These are phyloP conservation scores for Thalia dealbata DNA, from an alignment of 176 grass and related monocot species.

Conservation along the genomic window DNA sequence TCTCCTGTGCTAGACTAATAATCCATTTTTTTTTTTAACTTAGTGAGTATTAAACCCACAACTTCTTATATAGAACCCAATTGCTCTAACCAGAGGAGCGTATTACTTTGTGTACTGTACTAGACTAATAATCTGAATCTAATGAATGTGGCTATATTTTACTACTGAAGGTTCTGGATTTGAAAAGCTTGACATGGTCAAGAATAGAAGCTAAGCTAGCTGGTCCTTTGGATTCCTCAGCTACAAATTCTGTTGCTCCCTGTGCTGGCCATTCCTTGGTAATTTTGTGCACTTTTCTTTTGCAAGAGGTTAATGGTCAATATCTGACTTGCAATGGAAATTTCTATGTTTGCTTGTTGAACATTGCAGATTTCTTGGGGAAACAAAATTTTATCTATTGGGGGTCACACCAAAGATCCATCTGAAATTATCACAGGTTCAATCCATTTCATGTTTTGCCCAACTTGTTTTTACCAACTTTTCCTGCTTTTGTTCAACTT, in stretches of 20 bases:
- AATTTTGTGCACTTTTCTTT: conserved; percentile 11
- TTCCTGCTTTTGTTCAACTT: conserved; percentile 1
- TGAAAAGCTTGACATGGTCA: conserved; percentile 86
- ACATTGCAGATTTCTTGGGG: conserved; percentile 63
- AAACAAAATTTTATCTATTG: conserved; percentile 84
- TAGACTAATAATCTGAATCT: conserved; percentile 11
- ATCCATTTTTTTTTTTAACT: too few relatives aligned
- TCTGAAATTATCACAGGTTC: conserved; percentile 89
- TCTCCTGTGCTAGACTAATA: background rate
- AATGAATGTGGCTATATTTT: background rate
- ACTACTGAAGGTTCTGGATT: conserved; percentile 58
- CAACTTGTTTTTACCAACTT: conserved; percentile 21
- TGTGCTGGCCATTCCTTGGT: conserved; percentile 99
- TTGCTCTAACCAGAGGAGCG: too few relatives aligned
- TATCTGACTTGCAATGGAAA: conserved; percentile 5
- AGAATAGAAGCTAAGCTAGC: conserved; percentile 83
- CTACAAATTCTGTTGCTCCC: conserved; percentile 40
- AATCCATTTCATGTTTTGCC: conserved; percentile 11
- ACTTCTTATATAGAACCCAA: too few relatives aligned
- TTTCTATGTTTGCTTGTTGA: conserved; percentile 1
- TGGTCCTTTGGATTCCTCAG: conserved; percentile 41
- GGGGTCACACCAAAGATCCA: conserved; percentile 85
- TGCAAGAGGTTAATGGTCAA: background rate
- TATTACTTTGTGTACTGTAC: too few relatives aligned
- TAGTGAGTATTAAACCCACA: too few relatives aligned